These are phyloP conservation scores for Myxozyma melibiosi DNA, from an alignment of 805 yeast species.

Conservation along the genomic window DNA sequence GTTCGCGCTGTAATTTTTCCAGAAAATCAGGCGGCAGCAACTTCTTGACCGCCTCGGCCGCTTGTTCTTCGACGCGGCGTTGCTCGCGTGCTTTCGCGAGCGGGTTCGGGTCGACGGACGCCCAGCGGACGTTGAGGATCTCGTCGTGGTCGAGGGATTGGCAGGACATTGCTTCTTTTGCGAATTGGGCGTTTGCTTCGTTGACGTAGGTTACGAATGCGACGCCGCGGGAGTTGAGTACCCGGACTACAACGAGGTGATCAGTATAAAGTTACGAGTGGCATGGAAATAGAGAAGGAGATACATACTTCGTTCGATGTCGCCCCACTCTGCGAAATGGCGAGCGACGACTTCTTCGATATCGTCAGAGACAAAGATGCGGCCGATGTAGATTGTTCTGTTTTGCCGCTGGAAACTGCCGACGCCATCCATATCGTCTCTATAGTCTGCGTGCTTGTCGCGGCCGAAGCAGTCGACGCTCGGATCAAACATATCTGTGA, in stretches of 20 bases:
- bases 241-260: conserved; percentile 45
- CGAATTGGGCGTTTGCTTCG: conserved; percentile 86
- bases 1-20: conserved; percentile 23
- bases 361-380: conserved; percentile 50
- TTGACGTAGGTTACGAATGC: conserved; percentile 74
- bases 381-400: conserved; percentile 74
- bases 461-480: conserved; percentile 91
- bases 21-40: conserved; percentile 43
- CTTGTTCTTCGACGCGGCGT: conserved; percentile 53
- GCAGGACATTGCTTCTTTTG: conserved; percentile 90
- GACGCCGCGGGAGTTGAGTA: conserved; percentile 62
- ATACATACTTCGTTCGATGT: conserved; percentile 53
- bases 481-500: conserved; percentile 59
- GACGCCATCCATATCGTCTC: conserved; percentile 94
- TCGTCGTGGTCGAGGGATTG: conserved; percentile 73
- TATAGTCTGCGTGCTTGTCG: conserved; percentile 74
- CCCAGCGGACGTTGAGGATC: conserved; percentile 78
- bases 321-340: conserved; percentile 76
- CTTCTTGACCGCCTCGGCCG: conserved; percentile 48
- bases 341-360: conserved; percentile 48
- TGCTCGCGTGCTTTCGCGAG: conserved; percentile 55
- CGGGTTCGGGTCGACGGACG: conserved; percentile 85
- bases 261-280: not conserved
- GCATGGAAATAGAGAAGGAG: not conserved
- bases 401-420: conserved; percentile 76